Base-by-base conservation (phyloP, 177 flowering plant species). In the Vitis hybrid region DNA sequence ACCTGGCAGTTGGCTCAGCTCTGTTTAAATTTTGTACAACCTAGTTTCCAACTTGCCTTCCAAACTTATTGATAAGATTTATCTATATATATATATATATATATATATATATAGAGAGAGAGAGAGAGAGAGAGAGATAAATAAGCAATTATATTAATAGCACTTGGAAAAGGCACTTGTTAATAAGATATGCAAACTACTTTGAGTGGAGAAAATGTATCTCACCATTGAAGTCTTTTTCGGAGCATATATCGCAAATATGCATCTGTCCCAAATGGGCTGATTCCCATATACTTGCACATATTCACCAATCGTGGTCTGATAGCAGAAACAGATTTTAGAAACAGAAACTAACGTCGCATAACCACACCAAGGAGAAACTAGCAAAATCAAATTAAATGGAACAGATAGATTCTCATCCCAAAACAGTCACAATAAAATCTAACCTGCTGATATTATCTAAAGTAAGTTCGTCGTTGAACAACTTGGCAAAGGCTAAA, bases 251-350 rank as follows among this genome's bases (percentile, higher is more conserved):
- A 88, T 6, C 98, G 95, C 74, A 94, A 71, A 72, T 92, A 90
- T 50, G 90, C 80, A 82, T 94, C 94, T 62, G 97, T 91, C 66
- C 94, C 97, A 75, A 70, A 90, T 59, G 98, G 89, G 64, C 78
- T 85, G 74, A 92, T 89, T 61, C 94, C 97, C 97, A 93, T 91
- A 74, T 94, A 94, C 75, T 93, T 94, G 89, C 98, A 94, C 98
- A 94, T 91, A 75, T 81, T 91, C 11, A 93, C 91, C 68, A 91
- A 70, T 26, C 95, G 91, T 52, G 98, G 90, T 87, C 97, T 94
- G 88, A 17, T 15, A 59, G 50, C 51, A 57, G 30, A 48, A 67
- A 59, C 56, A 62, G 34, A 19, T 57, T 21, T 10, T 26, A 14
- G 39, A 58, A 3, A 64, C 12, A 17, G 18, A n/a, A 45, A 58